phyloP scores from a whole-genome alignment of 2,329 filamentous ascomycete species.

The Calonectria fujianensis region DNA sequence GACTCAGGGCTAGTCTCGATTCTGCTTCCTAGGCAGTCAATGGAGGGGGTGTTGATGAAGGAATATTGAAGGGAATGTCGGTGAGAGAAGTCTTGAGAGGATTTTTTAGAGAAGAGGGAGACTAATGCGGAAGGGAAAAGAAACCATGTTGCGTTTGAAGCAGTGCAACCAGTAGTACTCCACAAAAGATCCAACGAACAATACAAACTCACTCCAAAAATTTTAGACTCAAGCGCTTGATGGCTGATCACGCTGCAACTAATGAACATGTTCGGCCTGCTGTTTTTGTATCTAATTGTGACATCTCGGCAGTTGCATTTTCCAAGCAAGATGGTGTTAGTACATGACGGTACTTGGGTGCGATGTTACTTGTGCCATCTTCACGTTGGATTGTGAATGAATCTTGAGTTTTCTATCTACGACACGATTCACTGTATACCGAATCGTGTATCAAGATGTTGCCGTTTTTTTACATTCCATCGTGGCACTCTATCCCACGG shows the following conservation, averaged over 20 bases:
- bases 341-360: not conserved
- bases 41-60: not conserved
- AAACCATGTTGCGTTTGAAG: not conserved
- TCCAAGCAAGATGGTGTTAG: not conserved
- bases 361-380: not conserved
- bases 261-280: not conserved
- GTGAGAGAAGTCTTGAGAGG: not conserved
- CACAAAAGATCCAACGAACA: not conserved
- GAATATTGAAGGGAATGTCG: slow-evolving; percentile 2
- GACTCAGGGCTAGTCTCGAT: not conserved
- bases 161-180: not conserved
- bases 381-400: not conserved
- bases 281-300: not conserved
- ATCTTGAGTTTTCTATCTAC: not conserved
- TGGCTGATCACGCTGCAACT: not conserved
- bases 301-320: not conserved
- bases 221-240: not conserved
- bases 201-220: not conserved
- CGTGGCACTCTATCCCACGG: not conserved
- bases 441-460: not conserved
- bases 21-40: not conserved
- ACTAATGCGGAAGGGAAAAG: not conserved
- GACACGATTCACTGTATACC: not conserved
- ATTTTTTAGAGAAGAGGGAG: slow-evolving; percentile 1
- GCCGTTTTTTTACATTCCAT: slow-evolving; percentile 10